Evolutionary conservation across 106 monocot genomes (phyloP).

Genomic region (Iris macrosiphon): DNA sequence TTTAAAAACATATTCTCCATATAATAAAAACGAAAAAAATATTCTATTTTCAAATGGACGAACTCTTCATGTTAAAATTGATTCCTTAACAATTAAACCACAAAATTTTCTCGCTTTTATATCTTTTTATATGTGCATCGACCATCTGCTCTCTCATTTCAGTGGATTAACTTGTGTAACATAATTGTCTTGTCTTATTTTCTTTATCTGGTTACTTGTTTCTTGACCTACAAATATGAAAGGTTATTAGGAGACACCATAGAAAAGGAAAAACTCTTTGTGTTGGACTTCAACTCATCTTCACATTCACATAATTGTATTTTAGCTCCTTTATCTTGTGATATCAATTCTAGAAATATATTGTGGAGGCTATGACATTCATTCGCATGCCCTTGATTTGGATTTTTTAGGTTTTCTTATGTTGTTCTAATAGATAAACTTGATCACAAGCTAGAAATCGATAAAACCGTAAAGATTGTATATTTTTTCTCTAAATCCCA

Average conservation of each 20-base stretch:
- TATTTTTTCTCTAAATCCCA: background rate
- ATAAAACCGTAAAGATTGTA: background rate
- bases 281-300: background rate
- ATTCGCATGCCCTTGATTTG: conserved; percentile 2
- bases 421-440: background rate
- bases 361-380: conserved; percentile 4
- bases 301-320: background rate
- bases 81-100: background rate
- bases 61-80: conserved; percentile 5
- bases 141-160: conserved; percentile 9
- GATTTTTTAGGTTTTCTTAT: too few relatives aligned
- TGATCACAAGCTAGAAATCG: background rate
- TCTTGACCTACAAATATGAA: background rate
- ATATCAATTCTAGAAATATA: conserved; percentile 1
- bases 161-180: background rate
- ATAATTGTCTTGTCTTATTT: conserved; percentile 1
- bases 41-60: conserved; percentile 2
- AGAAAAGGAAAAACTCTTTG: conserved; percentile 6
- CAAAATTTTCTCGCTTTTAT: background rate
- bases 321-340: conserved; percentile 2
- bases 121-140: conserved; percentile 1
- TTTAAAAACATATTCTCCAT: background rate
- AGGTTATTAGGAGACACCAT: background rate
- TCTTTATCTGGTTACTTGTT: background rate
- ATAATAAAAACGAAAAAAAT: background rate